Evolutionary conservation across 202 grass and related monocot genomes (phyloP), one percentile per base, ranked within the genome.

Genomic region (Digitaria exilis): DNA sequence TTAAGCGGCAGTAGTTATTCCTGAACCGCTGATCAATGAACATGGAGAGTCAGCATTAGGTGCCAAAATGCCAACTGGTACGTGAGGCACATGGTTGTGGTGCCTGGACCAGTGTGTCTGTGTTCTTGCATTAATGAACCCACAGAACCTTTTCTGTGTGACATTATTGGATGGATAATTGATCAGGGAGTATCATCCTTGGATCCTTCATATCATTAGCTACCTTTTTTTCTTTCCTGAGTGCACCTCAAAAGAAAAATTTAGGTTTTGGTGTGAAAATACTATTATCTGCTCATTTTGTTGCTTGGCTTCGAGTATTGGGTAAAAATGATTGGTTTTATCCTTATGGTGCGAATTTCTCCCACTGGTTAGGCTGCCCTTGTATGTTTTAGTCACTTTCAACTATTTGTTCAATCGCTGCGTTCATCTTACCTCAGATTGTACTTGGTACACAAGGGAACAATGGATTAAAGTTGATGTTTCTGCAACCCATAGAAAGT

Each of bases 151-250:
- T 90, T 89, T 70, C 26, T 62, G 21, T 70, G 67, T 3, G 80
- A 75, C 78, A 90, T 90, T 90, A 90, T 90, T 87, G 84, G 43
- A 7, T 74, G n/a, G 69, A 87, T 90, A 83, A 87, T 90, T 87
- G 88, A 75, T 78, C 19, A 61, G 24, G 1, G 21, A 62, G 37
- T 90, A 79, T 74, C 68, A 61, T 74, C 44, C 43, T 63, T 84
- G 75, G 81, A 84, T 88, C 76, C 81, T 49, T 79, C 48, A 32
- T n/a, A 34, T 59, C 17, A 4, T 79, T 66, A 51, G 1, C 30
- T 65, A 37, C 24, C 9, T 39, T 39, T 31, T 0, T 18, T 57
- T 25, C n/a, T n/a, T 31, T 50, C 13, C 35, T 75, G 44, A 71
- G 45, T 71, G 37, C 25, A 21, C 50, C 69, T 84, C 75, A 45